Evolutionary conservation across 306 rosid species (phyloP).

Genomic region (Malus orientalis): DNA sequence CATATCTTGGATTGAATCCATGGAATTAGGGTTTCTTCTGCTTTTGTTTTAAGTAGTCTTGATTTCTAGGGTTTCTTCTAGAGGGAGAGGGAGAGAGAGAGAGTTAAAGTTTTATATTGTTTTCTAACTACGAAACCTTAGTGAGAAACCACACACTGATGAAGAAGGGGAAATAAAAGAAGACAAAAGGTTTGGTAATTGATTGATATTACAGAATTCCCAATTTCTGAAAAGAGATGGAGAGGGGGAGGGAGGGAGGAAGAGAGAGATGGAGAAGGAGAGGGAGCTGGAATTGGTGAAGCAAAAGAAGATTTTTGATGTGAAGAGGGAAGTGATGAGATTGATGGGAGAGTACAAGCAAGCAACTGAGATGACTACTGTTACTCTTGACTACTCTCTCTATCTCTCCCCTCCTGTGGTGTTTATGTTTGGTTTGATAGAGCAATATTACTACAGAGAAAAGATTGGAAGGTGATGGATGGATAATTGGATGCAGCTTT

Average conservation of each 20-base stretch:
- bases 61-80: conserved; percentile 38
- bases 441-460: conserved; percentile 28
- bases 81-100: conserved; percentile 16
- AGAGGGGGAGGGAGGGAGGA: neutral
- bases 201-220: conserved; percentile 32
- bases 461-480: conserved; percentile 2
- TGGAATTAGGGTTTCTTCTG: neutral
- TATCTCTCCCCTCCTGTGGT: neutral
- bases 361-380: conserved; percentile 45
- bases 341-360: conserved; percentile 36
- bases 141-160: neutral
- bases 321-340: conserved; percentile 38
- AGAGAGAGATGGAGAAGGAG: neutral
- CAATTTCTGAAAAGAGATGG: conserved; percentile 10
- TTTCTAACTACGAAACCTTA: conserved; percentile 2
- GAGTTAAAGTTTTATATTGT: neutral
- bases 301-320: conserved; percentile 18
- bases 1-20: conserved; percentile 72
- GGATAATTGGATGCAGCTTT: conserved; percentile 11
- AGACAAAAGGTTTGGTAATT: conserved; percentile 25
- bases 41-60: neutral
- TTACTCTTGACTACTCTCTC: conserved; percentile 29
- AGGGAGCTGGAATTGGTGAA: conserved; percentile 34
- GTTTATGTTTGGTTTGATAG: conserved; percentile 25
- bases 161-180: neutral